Conservation (phyloP, 768 basidiomycete genomes). For the Termitomyces sp. region DNA sequence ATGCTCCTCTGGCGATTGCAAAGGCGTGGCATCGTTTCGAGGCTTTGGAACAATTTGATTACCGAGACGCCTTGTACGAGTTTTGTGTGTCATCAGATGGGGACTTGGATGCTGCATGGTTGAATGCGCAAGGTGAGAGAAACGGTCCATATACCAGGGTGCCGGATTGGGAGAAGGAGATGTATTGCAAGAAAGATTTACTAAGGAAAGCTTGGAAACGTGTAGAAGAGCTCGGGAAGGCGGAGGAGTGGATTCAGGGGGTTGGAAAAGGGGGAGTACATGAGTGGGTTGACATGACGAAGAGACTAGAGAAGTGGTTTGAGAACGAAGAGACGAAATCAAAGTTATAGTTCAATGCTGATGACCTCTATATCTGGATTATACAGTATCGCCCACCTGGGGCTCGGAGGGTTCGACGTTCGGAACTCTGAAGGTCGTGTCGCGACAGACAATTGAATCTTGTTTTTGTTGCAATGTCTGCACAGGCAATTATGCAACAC, state of each 20-base stretch:
- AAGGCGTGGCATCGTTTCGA: conserved; percentile 53
- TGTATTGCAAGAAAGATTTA: conserved; percentile 41
- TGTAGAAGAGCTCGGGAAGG: conserved; percentile 51
- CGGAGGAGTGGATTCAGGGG: conserved; percentile 52
- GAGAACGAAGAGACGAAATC: conserved; percentile 17
- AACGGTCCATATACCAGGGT: conserved; percentile 21
- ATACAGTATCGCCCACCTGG: background rate
- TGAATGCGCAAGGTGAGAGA: background rate
- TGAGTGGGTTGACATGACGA: conserved; percentile 56
- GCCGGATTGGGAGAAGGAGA: conserved; percentile 52
- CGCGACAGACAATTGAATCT: background rate
- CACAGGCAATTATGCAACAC: background rate
- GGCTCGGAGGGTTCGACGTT: no score
- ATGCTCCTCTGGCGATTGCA: conserved; percentile 35
- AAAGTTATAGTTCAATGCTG: background rate
- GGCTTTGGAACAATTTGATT: conserved; percentile 55
- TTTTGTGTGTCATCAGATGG: conserved; percentile 28
- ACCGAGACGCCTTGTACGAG: conserved; percentile 53
- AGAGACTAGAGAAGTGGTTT: conserved; percentile 25
- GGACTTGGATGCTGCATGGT: conserved; percentile 3
- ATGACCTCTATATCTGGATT: background rate
- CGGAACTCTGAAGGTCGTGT: background rate
- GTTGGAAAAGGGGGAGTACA: conserved; percentile 51
- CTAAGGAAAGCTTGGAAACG: conserved; percentile 55
- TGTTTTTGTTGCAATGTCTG: background rate